Conservation (phyloP, 2,329 filamentous ascomycete genomes). For the Sporothrix euskadiensis region DNA sequence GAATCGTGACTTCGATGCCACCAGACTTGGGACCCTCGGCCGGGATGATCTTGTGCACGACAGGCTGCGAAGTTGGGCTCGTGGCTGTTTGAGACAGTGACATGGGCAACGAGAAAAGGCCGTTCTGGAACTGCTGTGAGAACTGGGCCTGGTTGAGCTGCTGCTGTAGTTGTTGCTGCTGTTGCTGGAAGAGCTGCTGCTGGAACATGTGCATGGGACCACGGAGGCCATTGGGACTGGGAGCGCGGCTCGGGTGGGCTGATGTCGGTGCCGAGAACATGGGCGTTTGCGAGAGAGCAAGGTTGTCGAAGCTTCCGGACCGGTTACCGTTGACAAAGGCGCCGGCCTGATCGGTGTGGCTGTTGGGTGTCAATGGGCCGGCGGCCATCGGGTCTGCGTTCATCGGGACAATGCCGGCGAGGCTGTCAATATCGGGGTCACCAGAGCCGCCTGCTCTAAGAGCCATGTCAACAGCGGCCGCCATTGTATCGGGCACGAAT, state of each 20-base stretch:
- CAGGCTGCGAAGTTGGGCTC: conserved; percentile 45
- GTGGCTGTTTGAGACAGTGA: conserved; percentile 38
- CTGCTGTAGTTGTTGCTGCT: conserved; percentile 41
- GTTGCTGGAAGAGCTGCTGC: conserved; percentile 40
- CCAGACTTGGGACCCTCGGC: conserved; percentile 78
- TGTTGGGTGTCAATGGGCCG: conserved; percentile 66
- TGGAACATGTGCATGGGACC: conserved; percentile 48
- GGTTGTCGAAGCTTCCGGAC: conserved; percentile 64
- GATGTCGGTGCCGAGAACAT: conserved; percentile 73
- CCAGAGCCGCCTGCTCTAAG: conserved; percentile 31
- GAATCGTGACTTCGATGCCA: conserved; percentile 82
- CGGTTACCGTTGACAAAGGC: conserved; percentile 59
- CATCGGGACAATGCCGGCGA: conserved; percentile 32
- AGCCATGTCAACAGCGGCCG: conserved; percentile 33
- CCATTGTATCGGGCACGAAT: conserved; percentile 32
- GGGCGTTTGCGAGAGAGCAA: conserved; percentile 55
- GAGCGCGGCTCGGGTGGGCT: conserved; percentile 72
- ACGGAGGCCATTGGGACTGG: conserved; percentile 63
- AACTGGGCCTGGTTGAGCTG: conserved; percentile 44
- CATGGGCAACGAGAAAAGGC: conserved; percentile 54
- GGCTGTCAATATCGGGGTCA: conserved; percentile 33
- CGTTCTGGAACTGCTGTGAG: conserved; percentile 50
- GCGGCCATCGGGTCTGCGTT: conserved; percentile 21
- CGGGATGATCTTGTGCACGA: conserved; percentile 81
- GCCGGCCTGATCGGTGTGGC: conserved; percentile 59